Conservation (phyloP, 2,329 filamentous ascomycete genomes). For the Colletotrichum acutatum region DNA sequence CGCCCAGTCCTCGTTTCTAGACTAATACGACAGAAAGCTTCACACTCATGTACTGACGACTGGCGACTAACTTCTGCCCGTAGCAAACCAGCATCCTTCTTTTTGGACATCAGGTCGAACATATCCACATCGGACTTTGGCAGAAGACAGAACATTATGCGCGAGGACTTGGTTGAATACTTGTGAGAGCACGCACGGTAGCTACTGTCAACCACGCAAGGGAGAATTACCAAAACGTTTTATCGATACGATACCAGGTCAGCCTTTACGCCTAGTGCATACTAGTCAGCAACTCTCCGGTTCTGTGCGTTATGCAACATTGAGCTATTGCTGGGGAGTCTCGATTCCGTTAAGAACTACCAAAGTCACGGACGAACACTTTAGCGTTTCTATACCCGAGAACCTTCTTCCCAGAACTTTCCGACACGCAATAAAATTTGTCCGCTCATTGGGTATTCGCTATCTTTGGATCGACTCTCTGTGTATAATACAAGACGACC, state of each 20-base stretch:
- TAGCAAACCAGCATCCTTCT: too few species aligned
- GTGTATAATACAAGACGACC: slow-evolving; percentile 12
- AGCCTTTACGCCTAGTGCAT: not conserved
- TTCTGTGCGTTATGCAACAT: not conserved
- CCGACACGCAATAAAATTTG: not conserved
- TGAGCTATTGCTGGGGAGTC: slow-evolving; percentile 17
- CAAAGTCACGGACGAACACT: not conserved
- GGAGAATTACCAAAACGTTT: not conserved
- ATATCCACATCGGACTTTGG: too few species aligned
- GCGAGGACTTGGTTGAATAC: too few species aligned
- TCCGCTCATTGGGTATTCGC: not conserved
- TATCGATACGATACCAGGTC: not conserved
- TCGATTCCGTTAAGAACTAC: not conserved
- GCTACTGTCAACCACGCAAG: too few species aligned
- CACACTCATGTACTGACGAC: too few species aligned
- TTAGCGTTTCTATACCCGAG: not conserved
- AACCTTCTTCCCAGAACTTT: not conserved
- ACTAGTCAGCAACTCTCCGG: too few species aligned
- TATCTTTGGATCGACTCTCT: slow-evolving; percentile 18
- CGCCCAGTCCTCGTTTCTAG: too few species aligned
- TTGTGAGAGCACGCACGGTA: too few species aligned
- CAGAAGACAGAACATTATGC: too few species aligned
- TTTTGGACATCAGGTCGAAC: too few species aligned
- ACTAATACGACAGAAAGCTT: too few species aligned
- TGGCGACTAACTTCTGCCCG: too few species aligned